Evolutionary conservation across 352 stramenopile genomes (phyloP).

Genomic region (Aphanomyces astaci): DNA sequence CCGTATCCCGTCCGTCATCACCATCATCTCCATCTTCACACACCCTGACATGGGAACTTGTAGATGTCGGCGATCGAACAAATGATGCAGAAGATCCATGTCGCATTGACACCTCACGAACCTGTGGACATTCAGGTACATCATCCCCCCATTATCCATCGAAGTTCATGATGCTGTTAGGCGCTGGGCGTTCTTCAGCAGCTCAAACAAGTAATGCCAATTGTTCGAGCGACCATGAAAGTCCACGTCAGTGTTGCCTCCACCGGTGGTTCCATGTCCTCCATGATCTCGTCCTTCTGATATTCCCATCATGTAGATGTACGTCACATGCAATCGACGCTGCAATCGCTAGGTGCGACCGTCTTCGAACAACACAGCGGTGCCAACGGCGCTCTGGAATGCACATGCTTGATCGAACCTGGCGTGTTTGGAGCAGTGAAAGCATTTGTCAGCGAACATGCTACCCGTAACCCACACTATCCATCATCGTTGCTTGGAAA

Average conservation of each 20-base stretch:
- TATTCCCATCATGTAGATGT: conserved; percentile 9
- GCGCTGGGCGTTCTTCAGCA: conserved; percentile 94
- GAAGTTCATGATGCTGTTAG: no score
- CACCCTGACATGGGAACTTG: no score
- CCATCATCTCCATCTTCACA: no score
- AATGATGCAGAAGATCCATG: conserved; percentile 94
- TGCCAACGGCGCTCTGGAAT: conserved; percentile 47
- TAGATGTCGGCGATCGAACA: conserved; percentile 89
- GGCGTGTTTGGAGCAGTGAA: conserved; percentile 64
- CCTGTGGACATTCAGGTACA: conserved; percentile 90
- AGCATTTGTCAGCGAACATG: conserved; percentile 54
- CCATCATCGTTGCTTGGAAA: neutral
- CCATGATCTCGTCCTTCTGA: neutral
- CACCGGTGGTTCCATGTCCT: conserved; percentile 16
- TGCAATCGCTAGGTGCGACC: conserved; percentile 51
- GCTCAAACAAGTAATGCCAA: conserved; percentile 88
- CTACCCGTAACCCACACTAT: no score
- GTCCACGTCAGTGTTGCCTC: conserved; percentile 68
- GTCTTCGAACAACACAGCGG: conserved; percentile 58
- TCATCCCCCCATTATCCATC: no score
- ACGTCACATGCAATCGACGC: conserved; percentile 45
- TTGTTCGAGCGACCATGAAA: conserved; percentile 96
- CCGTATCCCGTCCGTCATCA: conserved; percentile 83
- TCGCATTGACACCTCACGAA: conserved; percentile 89
- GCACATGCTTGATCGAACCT: conserved; percentile 45